These are phyloP conservation scores for Yarrowia galli DNA, from an alignment of 1,139 yeast species.

Conservation along the genomic window DNA sequence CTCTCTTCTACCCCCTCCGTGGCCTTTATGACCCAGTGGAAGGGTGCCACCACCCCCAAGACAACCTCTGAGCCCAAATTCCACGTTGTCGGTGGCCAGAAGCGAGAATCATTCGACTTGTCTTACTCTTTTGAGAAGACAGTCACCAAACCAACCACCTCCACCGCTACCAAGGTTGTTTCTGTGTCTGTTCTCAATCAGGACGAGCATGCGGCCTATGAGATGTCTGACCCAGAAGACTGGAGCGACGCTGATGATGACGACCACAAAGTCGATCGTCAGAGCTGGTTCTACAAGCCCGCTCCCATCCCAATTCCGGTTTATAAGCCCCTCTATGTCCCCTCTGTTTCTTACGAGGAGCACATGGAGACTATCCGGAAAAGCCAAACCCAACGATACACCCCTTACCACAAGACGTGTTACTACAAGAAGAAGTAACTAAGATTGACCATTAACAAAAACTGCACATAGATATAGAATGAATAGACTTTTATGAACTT, in stretches of 20 bases:
- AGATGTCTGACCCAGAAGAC: slow-evolving; percentile 14
- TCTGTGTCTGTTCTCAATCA: background rate
- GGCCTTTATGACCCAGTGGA: slow-evolving; percentile 1
- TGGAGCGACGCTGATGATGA: slow-evolving; percentile 25
- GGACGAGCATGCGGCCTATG: background rate
- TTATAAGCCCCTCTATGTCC: slow-evolving; percentile 6
- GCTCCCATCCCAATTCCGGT: background rate
- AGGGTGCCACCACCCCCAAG: background rate
- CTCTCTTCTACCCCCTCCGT: background rate
- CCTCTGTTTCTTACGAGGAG: background rate
- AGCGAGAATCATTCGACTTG: background rate
- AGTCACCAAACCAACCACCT: background rate
- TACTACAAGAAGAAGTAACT: background rate
- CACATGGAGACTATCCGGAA: background rate
- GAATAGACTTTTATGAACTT: no score
- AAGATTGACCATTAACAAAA: background rate
- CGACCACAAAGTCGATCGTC: background rate
- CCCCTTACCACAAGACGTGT: slow-evolving; percentile 7
- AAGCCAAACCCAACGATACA: background rate
- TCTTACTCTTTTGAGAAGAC: slow-evolving; percentile 7
- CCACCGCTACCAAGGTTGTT: background rate
- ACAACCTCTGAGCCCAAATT: background rate
- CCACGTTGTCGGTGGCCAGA: background rate
- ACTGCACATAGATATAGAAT: background rate
- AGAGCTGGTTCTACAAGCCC: slow-evolving; percentile 8